Evolutionary conservation across 257 asterid species (phyloP).

Genomic region (Solanum pennellii): DNA sequence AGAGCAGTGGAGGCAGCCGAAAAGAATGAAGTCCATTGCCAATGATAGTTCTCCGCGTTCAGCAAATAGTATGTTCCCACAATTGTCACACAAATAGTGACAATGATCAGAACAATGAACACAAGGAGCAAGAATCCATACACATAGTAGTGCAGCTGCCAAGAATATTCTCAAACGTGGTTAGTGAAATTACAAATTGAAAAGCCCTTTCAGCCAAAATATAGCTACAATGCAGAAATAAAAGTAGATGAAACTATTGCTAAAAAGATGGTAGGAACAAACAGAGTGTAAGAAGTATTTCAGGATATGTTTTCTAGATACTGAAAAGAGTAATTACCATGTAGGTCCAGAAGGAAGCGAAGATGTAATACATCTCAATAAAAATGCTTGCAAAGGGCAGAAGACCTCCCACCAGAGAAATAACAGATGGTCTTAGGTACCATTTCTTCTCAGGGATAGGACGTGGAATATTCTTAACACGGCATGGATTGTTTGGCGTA

Average conservation of each 20-base stretch:
- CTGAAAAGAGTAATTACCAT: constrained; percentile 28
- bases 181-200: not conserved
- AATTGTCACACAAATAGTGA: constrained; percentile 68
- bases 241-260: not conserved
- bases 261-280: not conserved
- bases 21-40: constrained; percentile 84
- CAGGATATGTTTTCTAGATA: not conserved
- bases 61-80: constrained; percentile 79
- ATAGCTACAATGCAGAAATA: not conserved
- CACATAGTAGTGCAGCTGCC: constrained; percentile 67
- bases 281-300: not conserved
- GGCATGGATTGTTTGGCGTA: constrained; percentile 71
- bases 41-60: constrained; percentile 73
- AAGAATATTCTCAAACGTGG: not conserved
- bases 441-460: constrained; percentile 75
- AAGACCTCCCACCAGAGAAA: constrained; percentile 76
- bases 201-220: not conserved
- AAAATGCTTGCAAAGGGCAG: constrained; percentile 84
- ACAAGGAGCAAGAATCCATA: constrained; percentile 80
- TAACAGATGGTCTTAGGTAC: constrained; percentile 60
- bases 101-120: constrained; percentile 66
- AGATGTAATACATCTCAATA: constrained; percentile 68
- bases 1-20: constrained; percentile 73
- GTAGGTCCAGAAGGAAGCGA: constrained; percentile 88
- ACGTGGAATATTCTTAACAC: constrained; percentile 82